A percentile compares a stretch with the other conserved stretches of the same genome.
These are phyloP conservation scores for Gracilaria gracilis DNA, from an alignment of 23 red algal species.

Conservation along the genomic window DNA sequence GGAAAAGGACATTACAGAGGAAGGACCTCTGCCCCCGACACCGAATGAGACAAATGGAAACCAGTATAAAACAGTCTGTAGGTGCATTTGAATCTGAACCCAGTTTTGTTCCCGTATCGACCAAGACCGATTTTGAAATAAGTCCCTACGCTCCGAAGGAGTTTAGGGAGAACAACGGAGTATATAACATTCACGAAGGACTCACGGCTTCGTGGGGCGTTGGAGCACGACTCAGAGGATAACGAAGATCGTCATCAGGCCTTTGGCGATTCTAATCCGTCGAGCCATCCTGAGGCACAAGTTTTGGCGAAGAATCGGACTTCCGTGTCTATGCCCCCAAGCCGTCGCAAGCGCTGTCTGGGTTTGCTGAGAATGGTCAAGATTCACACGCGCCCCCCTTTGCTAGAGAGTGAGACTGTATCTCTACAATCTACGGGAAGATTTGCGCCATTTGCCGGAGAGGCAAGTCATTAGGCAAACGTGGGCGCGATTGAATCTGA, in stretches of 20 bases:
- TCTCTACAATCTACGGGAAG: neutral
- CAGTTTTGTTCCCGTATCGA: neutral
- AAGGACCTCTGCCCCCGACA: neutral
- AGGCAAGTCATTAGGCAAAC: neutral
- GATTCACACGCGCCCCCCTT: neutral
- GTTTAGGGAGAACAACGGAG: neutral
- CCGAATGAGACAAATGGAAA: neutral
- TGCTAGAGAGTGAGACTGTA: neutral
- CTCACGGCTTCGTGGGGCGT: too few relatives aligned
- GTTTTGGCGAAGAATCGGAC: neutral
- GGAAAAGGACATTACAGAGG: neutral
- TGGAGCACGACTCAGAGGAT: neutral
- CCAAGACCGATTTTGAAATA: neutral
- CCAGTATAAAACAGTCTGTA: neutral
- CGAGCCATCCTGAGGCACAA: neutral
- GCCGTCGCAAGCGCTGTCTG: neutral
- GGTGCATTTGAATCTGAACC: neutral
- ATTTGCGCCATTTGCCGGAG: neutral
- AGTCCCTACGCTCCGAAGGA: neutral
- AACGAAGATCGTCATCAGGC: neutral
- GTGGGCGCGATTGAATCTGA: neutral
- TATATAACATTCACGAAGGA: too few relatives aligned
- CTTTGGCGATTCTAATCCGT: neutral
- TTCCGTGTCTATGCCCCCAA: neutral
- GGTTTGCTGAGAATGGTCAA: neutral